Base-by-base conservation (phyloP, 2,329 filamentous ascomycete genomes). In the Penicillium brevicompactum region DNA sequence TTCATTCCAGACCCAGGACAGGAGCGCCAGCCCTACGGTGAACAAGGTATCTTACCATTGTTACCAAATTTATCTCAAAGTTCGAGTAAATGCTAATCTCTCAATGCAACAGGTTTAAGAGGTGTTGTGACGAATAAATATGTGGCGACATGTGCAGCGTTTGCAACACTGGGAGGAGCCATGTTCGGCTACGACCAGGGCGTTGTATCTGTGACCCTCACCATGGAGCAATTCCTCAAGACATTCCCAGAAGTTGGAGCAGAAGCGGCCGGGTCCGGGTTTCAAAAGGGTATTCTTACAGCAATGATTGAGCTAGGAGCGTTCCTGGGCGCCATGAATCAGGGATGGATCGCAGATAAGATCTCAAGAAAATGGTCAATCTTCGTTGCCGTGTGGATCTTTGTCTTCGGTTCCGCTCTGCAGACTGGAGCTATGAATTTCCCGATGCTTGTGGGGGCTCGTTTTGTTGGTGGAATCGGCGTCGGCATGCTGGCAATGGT, bases 221-320 rank as follows among this genome's bases (percentile, higher is more conserved):
- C 80, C 40, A 82, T 81, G 79, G 74, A 78, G 9, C 78, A 80
- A 49, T 81, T 82, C 51, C 68, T 80, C 2, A 68, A 70, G 1
- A 68, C 67, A 1, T 81, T 81, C 46, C 69, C 75, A 4, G 69
- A 74, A 14, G 74, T 80, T 6, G 71, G 74, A 0, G 68, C 72
- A 11, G 69, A 68, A 8, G 73, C 75, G 14, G 53, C 65, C 10
- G 70, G 70, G 11, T 66, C 69, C 4, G 72, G 73, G 1, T 75
- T 75, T 49, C 71, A 67, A 64, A 75, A 74, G 53, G 73, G 73
- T 9, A 51, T 75, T 62, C 72, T 82, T 70, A 82, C 80, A 14
- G 80, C 80, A 7, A 82, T 82, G 79, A 76, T 82, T 40, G 78
- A 82, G 56, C 61, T 82, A 7, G 80, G 81, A 9, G 80, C 80